phyloP scores from a whole-genome alignment of 352 stramenopile species.

The Peronosclerospora sorghi region DNA sequence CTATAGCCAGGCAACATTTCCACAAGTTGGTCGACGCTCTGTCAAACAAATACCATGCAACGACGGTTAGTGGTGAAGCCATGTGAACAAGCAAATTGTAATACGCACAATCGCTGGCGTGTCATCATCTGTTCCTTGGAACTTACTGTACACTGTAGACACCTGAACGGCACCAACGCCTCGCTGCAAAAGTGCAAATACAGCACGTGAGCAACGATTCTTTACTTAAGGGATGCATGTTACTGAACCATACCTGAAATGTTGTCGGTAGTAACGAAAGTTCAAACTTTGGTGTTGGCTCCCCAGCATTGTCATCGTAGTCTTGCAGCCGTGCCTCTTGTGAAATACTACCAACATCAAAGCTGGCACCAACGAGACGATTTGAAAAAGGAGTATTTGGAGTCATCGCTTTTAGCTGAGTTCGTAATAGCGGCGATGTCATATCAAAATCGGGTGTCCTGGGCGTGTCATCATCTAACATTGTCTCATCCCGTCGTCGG shows the following conservation, averaged over 20 bases:
- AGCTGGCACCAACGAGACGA: constrained; percentile 61
- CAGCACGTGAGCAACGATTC: constrained; percentile 2
- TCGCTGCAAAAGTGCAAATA: constrained; percentile 25
- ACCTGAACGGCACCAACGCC: constrained; percentile 72
- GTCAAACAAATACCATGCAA: neutral
- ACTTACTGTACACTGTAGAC: constrained; percentile 79
- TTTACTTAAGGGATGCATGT: neutral
- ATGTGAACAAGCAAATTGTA: constrained; percentile 7
- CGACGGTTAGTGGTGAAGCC: constrained; percentile 5
- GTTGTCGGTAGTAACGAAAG: constrained; percentile 53
- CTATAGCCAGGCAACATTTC: constrained; percentile 58
- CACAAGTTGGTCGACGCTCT: constrained; percentile 64
- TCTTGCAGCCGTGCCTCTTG: constrained; percentile 54
- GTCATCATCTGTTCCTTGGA: constrained; percentile 38
- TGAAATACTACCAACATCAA: constrained; percentile 57
- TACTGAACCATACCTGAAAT: constrained; percentile 47
- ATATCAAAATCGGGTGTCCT: constrained; percentile 54
- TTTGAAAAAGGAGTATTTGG: constrained; percentile 78
- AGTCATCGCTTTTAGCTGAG: constrained; percentile 75
- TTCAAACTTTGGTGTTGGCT: constrained; percentile 62
- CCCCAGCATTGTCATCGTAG: constrained; percentile 53
- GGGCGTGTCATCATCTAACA: constrained; percentile 44
- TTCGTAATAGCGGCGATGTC: constrained; percentile 67
- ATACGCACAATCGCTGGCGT: constrained; percentile 57
- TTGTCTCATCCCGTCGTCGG: constrained; percentile 18